Conservation (phyloP, 331 rosid species). For the Rhamnella rubrinervis region DNA sequence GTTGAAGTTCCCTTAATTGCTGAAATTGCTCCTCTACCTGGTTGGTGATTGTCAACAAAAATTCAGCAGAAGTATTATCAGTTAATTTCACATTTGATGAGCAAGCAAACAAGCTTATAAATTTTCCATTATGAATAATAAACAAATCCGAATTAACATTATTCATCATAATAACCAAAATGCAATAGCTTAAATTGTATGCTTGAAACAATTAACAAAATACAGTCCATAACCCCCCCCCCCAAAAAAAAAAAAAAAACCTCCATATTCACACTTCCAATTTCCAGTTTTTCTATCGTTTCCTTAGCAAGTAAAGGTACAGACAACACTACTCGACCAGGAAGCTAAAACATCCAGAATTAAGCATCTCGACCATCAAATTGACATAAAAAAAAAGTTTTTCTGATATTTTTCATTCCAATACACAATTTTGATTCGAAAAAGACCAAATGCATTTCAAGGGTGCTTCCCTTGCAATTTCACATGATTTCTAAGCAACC, state of each 20-base stretch:
- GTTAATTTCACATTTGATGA: background rate
- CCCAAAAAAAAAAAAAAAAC: no score
- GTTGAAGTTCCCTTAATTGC: slow-evolving; percentile 52
- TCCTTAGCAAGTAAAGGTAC: no score
- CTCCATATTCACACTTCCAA: background rate
- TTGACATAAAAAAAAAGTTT: background rate
- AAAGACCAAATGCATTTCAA: background rate
- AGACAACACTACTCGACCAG: background rate
- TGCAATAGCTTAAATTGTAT: no score
- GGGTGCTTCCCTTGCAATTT: background rate
- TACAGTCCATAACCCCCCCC: no score
- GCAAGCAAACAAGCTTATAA: background rate
- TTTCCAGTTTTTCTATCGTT: background rate
- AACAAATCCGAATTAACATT: no score
- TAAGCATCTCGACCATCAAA: background rate
- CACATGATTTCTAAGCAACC: slow-evolving; percentile 3
- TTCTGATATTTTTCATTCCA: background rate
- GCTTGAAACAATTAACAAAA: no score
- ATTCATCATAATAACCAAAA: no score
- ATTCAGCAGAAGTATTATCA: background rate
- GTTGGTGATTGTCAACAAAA: slow-evolving; percentile 8
- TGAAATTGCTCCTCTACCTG: slow-evolving; percentile 64
- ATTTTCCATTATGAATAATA: no score
- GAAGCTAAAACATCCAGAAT: background rate
- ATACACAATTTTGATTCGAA: background rate